Percentiles rank a stretch among this genome's conserved stretches.
Evolutionary conservation across 106 monocot species (phyloP).

Genomic region (Ottelia alismoides): DNA sequence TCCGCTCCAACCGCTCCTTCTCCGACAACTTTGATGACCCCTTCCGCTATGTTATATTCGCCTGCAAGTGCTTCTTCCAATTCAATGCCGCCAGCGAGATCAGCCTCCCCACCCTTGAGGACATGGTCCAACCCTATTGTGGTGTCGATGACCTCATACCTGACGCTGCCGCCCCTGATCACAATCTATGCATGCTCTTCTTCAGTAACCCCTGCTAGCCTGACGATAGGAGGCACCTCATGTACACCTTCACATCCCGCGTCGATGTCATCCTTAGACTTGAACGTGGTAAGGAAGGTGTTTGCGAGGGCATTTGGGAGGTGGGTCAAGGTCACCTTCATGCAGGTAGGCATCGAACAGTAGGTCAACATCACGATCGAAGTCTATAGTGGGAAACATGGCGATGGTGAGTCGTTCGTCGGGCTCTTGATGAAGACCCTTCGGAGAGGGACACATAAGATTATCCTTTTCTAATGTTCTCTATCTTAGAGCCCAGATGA

Average conservation of each 20-base stretch:
- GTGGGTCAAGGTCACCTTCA: slow-evolving; percentile 58
- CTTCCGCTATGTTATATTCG: slow-evolving; percentile 32
- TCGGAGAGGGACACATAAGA: too few species aligned
- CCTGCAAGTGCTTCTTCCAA: slow-evolving; percentile 63
- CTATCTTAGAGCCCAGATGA: too few species aligned
- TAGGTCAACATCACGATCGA: slow-evolving; percentile 60
- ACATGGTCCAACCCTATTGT: slow-evolving; percentile 62
- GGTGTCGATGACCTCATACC: slow-evolving; percentile 69
- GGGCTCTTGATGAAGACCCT: too few species aligned
- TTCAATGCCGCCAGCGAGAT: slow-evolving; percentile 52
- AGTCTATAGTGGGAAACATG: slow-evolving; percentile 65
- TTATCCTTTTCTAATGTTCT: too few species aligned
- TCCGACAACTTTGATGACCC: slow-evolving; percentile 51
- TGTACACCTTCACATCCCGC: slow-evolving; percentile 40
- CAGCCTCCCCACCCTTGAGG: slow-evolving; percentile 41
- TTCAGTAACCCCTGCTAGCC: slow-evolving; percentile 58
- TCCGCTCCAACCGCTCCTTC: slow-evolving; percentile 13
- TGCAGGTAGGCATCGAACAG: slow-evolving; percentile 10
- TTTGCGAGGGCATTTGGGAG: slow-evolving; percentile 62
- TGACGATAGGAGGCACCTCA: slow-evolving; percentile 19
- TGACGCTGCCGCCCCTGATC: slow-evolving; percentile 26
- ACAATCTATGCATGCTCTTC: slow-evolving; percentile 69
- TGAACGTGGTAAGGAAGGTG: slow-evolving; percentile 23
- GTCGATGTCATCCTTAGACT: slow-evolving; percentile 25
- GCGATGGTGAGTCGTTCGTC: slow-evolving; percentile 84